phyloP scores from a whole-genome alignment of 1,284 basidiomycete genomes.

The Rhodotorula sp. region DNA sequence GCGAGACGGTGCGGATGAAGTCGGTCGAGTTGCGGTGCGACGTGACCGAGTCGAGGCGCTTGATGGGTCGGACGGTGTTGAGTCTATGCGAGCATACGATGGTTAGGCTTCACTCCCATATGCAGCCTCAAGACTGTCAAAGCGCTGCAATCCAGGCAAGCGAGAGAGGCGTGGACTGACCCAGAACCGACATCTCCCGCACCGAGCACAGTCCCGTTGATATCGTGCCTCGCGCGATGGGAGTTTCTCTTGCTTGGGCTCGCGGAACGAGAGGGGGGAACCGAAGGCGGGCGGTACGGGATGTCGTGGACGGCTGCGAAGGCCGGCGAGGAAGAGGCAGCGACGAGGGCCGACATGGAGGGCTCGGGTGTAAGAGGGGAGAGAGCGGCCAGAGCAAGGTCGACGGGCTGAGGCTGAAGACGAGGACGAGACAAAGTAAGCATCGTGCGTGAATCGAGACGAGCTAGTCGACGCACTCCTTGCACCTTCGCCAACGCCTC shows the following conservation, averaged over 20 bases:
- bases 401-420: conserved; percentile 26
- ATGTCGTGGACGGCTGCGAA: conserved; percentile 11
- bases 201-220: conserved; percentile 69
- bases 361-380: conserved; percentile 24
- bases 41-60: conserved; percentile 76
- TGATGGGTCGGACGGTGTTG: conserved; percentile 83
- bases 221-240: conserved; percentile 66
- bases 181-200: conserved; percentile 80
- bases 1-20: conserved; percentile 63
- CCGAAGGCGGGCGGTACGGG: conserved; percentile 12
- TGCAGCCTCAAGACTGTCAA: not conserved
- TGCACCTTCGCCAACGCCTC: conserved; percentile 5
- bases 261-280: not conserved
- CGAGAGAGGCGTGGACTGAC: conserved; percentile 39
- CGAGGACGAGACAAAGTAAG: not conserved
- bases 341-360: conserved; percentile 34
- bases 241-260: conserved; percentile 43
- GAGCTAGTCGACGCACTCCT: not conserved
- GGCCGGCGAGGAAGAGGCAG: conserved; percentile 16
- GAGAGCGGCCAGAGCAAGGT: conserved; percentile 38
- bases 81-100: conserved; percentile 14
- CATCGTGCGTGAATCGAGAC: not conserved
- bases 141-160: not conserved
- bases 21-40: conserved; percentile 76
- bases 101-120: not conserved